These are phyloP conservation scores for Anaeramoeba flamelloides DNA, from an alignment of 78 protist species.

Conservation along the genomic window DNA sequence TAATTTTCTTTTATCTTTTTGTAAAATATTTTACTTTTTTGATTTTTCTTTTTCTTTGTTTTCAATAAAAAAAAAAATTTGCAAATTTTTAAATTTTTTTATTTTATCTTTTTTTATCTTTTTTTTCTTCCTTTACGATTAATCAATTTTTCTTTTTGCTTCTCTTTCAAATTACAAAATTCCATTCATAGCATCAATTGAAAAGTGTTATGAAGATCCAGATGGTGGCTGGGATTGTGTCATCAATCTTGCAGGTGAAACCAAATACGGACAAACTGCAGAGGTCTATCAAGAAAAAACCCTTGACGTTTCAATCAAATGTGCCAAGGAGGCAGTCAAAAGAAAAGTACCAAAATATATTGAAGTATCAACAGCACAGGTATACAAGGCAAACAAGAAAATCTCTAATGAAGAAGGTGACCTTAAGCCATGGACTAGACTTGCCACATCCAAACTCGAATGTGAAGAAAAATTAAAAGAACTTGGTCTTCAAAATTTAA, in stretches of 20 bases:
- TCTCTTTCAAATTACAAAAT: no score
- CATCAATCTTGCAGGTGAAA: slow-evolving; percentile 72
- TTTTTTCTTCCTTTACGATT: no score
- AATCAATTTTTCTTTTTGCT: no score
- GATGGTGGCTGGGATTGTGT: slow-evolving; percentile 47
- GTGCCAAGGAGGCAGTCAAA: slow-evolving; percentile 42
- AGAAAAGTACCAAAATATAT: slow-evolving; percentile 42
- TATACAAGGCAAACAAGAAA: slow-evolving; percentile 55
- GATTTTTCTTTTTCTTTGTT: no score
- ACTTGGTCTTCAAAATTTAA: slow-evolving; percentile 3
- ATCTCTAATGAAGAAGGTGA: slow-evolving; percentile 41
- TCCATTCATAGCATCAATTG: no score
- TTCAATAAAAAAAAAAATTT: slow-evolving; percentile 17
- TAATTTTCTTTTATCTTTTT: no score
- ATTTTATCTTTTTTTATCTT: no score
- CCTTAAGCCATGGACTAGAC: slow-evolving; percentile 54
- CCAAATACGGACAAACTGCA: slow-evolving; percentile 58
- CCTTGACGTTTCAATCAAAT: slow-evolving; percentile 22
- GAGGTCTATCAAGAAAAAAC: slow-evolving; percentile 50
- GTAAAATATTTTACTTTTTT: no score
- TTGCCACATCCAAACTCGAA: slow-evolving; percentile 42
- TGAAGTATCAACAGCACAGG: slow-evolving; percentile 74
- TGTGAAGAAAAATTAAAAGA: slow-evolving; percentile 55
- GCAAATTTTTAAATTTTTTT: no score
- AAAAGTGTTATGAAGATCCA: no score